Evolutionary conservation across 23 red algal species (phyloP).

Genomic region (Gracilaria vermiculophylla): DNA sequence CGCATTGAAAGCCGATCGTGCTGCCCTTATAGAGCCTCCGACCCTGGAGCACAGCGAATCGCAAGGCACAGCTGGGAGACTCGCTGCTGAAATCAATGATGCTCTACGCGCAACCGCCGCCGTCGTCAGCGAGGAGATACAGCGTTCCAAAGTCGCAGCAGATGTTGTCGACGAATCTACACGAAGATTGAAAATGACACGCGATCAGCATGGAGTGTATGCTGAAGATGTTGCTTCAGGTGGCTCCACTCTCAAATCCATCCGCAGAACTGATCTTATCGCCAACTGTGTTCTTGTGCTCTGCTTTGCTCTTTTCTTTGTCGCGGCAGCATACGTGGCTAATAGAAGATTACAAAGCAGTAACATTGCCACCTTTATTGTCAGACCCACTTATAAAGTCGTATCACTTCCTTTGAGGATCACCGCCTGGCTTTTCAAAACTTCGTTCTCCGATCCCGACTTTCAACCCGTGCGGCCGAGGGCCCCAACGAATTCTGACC

Average conservation of each 20-base stretch:
- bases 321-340: conserved; percentile 42
- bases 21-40: background rate
- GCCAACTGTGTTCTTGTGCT: conserved; percentile 40
- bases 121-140: conserved; percentile 39
- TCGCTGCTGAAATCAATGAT: conserved; percentile 57
- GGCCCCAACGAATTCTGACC: background rate
- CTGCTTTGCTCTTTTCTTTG: conserved; percentile 57
- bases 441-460: background rate
- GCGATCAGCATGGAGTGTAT: conserved; percentile 38
- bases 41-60: background rate
- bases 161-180: conserved; percentile 56
- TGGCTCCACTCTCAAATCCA: conserved; percentile 3
- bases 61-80: conserved; percentile 1
- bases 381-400: conserved; percentile 35
- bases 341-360: conserved; percentile 6
- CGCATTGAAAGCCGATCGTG: conserved; percentile 24
- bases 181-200: conserved; percentile 21
- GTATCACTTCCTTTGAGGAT: conserved; percentile 14
- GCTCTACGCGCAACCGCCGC: conserved; percentile 32
- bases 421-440: background rate
- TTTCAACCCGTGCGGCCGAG: background rate
- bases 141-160: conserved; percentile 16
- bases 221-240: conserved; percentile 21
- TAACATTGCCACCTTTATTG: conserved; percentile 35
- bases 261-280: conserved; percentile 21